Evolutionary conservation across 176 grass and related monocot genomes (phyloP).

Genomic region (Oryza glumipatula): DNA sequence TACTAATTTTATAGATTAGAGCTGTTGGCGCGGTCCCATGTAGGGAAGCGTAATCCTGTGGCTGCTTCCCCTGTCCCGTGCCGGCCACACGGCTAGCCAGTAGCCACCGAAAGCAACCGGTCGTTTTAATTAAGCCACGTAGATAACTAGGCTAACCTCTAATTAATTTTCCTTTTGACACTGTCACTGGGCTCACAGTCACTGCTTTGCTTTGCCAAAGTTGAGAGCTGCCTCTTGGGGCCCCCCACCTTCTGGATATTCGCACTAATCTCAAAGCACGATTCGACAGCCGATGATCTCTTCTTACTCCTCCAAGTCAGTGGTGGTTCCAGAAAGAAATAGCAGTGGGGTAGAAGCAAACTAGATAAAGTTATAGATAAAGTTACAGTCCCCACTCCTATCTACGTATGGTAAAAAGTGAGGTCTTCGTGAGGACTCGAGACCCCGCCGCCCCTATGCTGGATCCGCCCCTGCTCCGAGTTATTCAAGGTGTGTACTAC

Average conservation of each 20-base stretch:
- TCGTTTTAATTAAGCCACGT: neutral
- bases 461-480: too few species aligned
- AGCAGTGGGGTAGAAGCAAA: too few species aligned
- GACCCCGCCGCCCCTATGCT: too few species aligned
- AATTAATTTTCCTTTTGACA: neutral
- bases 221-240: neutral
- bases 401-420: too few species aligned
- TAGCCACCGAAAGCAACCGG: neutral
- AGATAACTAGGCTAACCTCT: neutral
- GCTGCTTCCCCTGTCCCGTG: conserved; percentile 45
- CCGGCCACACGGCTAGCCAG: conserved; percentile 48
- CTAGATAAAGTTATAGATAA: too few species aligned
- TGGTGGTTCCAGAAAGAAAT: too few species aligned
- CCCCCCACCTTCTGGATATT: too few species aligned
- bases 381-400: too few species aligned
- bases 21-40: conserved; percentile 33
- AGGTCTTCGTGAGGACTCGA: too few species aligned
- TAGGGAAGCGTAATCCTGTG: conserved; percentile 23
- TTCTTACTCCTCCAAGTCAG: neutral
- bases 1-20: neutral
- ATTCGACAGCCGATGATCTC: neutral
- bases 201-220: neutral
- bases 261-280: neutral
- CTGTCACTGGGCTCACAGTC: neutral
- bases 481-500: neutral